Conservation (phyloP, 2,329 filamentous ascomycete species). For the Aureobasidium sp. region DNA sequence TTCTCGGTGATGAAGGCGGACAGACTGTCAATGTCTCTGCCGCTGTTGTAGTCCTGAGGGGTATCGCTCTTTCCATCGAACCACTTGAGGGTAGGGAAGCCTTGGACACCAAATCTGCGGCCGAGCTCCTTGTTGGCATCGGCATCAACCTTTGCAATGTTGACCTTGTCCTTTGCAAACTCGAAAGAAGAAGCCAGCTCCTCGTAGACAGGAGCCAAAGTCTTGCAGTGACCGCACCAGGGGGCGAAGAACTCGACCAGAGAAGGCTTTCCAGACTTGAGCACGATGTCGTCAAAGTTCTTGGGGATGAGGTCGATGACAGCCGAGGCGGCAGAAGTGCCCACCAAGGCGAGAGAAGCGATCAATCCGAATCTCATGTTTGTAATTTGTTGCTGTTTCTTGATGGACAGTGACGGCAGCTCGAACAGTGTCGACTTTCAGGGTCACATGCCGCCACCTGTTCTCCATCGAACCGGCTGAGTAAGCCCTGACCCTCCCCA, state of each 20-base stretch:
- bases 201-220: slow-evolving; percentile 87
- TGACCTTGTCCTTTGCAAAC: slow-evolving; percentile 65
- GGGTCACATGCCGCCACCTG: slow-evolving; percentile 11
- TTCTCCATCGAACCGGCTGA: neutral
- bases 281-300: slow-evolving; percentile 87
- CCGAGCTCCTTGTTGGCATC: slow-evolving; percentile 81
- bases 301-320: slow-evolving; percentile 82
- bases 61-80: slow-evolving; percentile 91
- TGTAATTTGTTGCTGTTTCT: slow-evolving; percentile 4
- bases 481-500: neutral
- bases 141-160: slow-evolving; percentile 93
- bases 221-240: slow-evolving; percentile 99
- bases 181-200: slow-evolving; percentile 73
- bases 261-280: slow-evolving; percentile 88
- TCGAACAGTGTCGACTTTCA: neutral
- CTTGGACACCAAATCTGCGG: slow-evolving; percentile 79
- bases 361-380: slow-evolving; percentile 29
- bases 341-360: slow-evolving; percentile 40
- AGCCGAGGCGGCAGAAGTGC: slow-evolving; percentile 63
- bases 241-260: slow-evolving; percentile 97
- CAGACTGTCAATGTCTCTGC: slow-evolving; percentile 81
- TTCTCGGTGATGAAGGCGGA: slow-evolving; percentile 75
- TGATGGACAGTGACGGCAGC: neutral
- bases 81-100: slow-evolving; percentile 95
- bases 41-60: slow-evolving; percentile 78